phyloP scores from a whole-genome alignment of 495 filamentous ascomycete genomes.

The Talaromyces liani region DNA sequence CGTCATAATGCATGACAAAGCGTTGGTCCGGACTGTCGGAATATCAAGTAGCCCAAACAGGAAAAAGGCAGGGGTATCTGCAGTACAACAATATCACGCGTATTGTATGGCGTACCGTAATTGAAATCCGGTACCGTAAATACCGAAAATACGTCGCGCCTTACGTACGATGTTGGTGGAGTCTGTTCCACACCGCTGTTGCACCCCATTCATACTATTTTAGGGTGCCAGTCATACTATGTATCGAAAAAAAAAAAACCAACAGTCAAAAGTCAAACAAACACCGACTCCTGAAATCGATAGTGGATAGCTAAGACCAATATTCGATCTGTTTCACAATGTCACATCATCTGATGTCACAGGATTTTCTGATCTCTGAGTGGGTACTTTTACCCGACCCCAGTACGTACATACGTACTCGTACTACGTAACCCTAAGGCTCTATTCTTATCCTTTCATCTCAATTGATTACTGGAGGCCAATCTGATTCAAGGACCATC shows the following conservation, averaged over 20 bases:
- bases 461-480: background rate
- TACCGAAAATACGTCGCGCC: background rate
- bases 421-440: background rate
- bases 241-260: too few relatives aligned
- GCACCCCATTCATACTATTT: background rate
- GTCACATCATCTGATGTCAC: background rate
- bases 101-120: background rate
- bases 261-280: background rate
- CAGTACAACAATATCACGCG: background rate
- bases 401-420: background rate
- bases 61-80: background rate
- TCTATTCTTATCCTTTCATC: background rate
- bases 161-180: background rate
- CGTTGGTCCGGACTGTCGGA: constrained; percentile 5
- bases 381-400: background rate
- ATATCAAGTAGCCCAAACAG: background rate
- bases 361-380: background rate
- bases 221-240: background rate
- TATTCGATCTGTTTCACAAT: background rate
- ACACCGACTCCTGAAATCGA: background rate
- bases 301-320: background rate
- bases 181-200: background rate
- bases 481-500: background rate
- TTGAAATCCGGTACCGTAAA: background rate
- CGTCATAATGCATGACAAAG: background rate